These are phyloP conservation scores for Pistacia integerrima DNA, from an alignment of 345 rosid genomes.

Conservation along the genomic window DNA sequence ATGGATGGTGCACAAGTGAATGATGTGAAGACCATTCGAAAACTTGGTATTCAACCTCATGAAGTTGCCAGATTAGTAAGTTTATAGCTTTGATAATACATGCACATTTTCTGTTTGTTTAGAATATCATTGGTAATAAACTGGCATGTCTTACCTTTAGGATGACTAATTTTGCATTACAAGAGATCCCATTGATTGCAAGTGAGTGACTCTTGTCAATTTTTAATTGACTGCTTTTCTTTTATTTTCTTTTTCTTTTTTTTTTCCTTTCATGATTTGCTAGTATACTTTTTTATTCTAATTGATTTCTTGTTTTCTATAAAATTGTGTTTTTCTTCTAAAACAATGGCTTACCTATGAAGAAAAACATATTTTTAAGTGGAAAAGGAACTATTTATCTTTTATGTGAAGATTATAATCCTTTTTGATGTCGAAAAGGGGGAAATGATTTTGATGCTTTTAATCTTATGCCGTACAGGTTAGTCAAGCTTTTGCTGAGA, in stretches of 20 bases:
- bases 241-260: too few relatives aligned
- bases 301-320: too few relatives aligned
- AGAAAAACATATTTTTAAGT: not conserved
- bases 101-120: constrained; percentile 11
- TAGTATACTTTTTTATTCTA: not conserved
- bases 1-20: constrained; percentile 89
- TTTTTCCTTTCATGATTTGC: too few relatives aligned
- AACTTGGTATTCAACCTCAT: constrained; percentile 72
- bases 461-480: constrained; percentile 49
- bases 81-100: constrained; percentile 17
- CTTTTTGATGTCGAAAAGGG: not conserved
- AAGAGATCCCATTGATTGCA: constrained; percentile 3
- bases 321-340: too few relatives aligned
- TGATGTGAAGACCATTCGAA: constrained; percentile 65
- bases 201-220: not conserved
- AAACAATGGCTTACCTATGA: too few relatives aligned
- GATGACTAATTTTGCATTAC: not conserved
- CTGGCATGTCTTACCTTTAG: not conserved
- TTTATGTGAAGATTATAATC: constrained; percentile 3
- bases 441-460: not conserved
- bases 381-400: not conserved
- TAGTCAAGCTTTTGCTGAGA: constrained; percentile 86
- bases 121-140: not conserved
- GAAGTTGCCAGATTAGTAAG: constrained; percentile 89
- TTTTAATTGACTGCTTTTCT: too few relatives aligned